Conservation (phyloP, 2,329 filamentous ascomycete genomes). For the Fusarium denticulatum region DNA sequence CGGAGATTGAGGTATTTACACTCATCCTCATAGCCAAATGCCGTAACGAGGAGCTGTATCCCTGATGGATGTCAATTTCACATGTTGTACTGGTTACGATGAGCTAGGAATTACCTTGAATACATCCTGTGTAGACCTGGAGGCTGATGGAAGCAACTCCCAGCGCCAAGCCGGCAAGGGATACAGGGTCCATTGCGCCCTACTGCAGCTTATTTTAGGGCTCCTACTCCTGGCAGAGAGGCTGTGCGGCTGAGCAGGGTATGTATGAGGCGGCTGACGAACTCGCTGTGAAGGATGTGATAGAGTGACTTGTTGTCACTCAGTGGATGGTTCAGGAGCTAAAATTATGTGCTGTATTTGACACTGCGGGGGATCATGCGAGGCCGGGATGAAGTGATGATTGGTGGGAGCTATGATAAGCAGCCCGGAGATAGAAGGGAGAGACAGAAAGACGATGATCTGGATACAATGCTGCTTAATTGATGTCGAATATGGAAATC, state of each 20-base stretch:
- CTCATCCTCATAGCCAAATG: slow-evolving; percentile 59
- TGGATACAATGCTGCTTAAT: background rate
- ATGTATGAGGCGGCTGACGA: background rate
- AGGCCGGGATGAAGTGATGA: background rate
- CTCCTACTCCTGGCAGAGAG: background rate
- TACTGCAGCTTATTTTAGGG: slow-evolving; percentile 3
- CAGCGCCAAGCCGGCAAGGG: slow-evolving; percentile 54
- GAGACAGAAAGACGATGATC: background rate
- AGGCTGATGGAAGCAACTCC: slow-evolving; percentile 58
- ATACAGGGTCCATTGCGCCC: slow-evolving; percentile 55
- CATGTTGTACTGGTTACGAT: background rate
- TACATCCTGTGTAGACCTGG: slow-evolving; percentile 58
- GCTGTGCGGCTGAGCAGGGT: slow-evolving; percentile 9
- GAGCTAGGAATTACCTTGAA: slow-evolving; percentile 50
- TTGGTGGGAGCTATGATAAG: slow-evolving; percentile 12
- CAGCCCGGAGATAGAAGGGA: background rate
- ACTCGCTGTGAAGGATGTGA: background rate
- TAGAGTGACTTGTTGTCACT: background rate
- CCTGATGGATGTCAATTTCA: slow-evolving; percentile 35
- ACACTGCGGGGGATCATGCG: slow-evolving; percentile 11
- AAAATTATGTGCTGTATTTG: background rate
- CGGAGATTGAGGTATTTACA: slow-evolving; percentile 60
- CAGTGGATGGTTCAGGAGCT: background rate
- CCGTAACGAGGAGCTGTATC: slow-evolving; percentile 60
- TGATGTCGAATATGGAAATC: background rate